A percentile compares a stretch with the other conserved stretches of the same genome.
Evolutionary conservation across 495 filamentous ascomycete species (phyloP).

Genomic region (Aspergillus baeticus): DNA sequence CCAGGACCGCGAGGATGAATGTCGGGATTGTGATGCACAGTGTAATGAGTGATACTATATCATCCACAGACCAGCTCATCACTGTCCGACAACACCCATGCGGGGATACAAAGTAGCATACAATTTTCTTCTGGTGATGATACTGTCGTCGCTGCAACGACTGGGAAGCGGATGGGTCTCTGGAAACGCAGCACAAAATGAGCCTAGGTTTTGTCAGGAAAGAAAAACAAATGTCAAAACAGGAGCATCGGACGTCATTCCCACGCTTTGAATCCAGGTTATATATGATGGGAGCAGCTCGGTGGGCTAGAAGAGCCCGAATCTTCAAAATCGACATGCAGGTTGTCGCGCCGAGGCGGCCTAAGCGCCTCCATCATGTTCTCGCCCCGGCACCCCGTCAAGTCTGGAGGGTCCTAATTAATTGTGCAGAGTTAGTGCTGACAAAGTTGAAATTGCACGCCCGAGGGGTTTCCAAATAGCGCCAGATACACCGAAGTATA

Average conservation of each 20-base stretch:
- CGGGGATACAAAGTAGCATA: too few species aligned
- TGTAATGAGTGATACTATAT: not conserved
- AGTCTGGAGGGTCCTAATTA: not conserved
- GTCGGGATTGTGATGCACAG: not conserved
- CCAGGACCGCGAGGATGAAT: not conserved
- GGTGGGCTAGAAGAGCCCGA: not conserved
- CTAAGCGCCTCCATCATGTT: not conserved
- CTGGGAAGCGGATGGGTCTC: too few species aligned
- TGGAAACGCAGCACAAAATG: too few species aligned
- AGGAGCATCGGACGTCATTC: too few species aligned
- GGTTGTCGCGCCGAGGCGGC: not conserved
- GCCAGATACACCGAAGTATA: too few species aligned
- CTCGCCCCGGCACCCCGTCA: not conserved
- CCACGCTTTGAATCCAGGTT: not conserved
- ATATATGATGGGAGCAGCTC: not conserved
- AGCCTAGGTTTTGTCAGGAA: too few species aligned
- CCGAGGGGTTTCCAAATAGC: too few species aligned
- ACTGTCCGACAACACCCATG: too few species aligned
- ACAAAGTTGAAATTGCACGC: too few species aligned
- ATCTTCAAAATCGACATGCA: not conserved
- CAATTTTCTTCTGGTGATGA: not conserved
- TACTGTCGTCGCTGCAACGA: too few species aligned
- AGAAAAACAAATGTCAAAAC: too few species aligned
- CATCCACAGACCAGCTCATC: conserved; percentile 1
- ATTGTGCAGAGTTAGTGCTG: too few species aligned